phyloP scores from a whole-genome alignment of 371 early-diverging fungal species.

The Conidiobolus incongruus region DNA sequence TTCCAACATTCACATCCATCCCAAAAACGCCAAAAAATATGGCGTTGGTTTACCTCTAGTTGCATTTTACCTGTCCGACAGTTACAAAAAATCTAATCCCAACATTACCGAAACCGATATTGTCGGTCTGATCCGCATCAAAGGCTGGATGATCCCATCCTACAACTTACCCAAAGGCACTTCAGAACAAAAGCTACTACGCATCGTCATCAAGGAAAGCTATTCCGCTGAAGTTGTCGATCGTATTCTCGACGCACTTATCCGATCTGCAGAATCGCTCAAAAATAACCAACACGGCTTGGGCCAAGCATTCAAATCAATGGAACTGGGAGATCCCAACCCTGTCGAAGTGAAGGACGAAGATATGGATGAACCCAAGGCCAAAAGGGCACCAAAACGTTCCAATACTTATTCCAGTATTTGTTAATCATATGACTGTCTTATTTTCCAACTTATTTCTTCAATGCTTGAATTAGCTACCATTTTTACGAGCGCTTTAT shows the following conservation, averaged over 20 bases:
- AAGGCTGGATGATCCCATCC: slow-evolving; percentile 19
- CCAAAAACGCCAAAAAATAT: slow-evolving; percentile 5
- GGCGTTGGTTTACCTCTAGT: slow-evolving; percentile 30
- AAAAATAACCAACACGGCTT: slow-evolving; percentile 14
- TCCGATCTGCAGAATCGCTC: neutral
- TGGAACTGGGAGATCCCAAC: too few relatives aligned
- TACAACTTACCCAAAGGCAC: slow-evolving; percentile 15
- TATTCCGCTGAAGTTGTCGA: slow-evolving; percentile 16
- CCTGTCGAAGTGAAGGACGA: too few relatives aligned
- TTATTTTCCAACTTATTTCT: too few relatives aligned
- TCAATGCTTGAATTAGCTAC: too few relatives aligned
- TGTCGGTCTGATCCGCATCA: slow-evolving; percentile 19
- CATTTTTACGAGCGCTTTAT: too few relatives aligned
- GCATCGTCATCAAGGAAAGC: slow-evolving; percentile 19
- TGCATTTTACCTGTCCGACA: slow-evolving; percentile 25
- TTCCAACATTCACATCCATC: slow-evolving; percentile 20
- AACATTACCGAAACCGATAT: slow-evolving; percentile 13
- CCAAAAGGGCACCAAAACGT: too few relatives aligned
- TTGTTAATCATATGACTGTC: too few relatives aligned
- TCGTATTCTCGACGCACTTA: slow-evolving; percentile 9
- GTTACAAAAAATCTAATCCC: slow-evolving; percentile 15
- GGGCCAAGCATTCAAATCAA: too few relatives aligned
- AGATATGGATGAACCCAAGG: too few relatives aligned
- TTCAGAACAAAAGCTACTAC: slow-evolving; percentile 11
- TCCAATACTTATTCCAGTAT: too few relatives aligned